Evolutionary conservation across 2,329 filamentous ascomycete species (phyloP).

Genomic region (Aplosporella prunicola): DNA sequence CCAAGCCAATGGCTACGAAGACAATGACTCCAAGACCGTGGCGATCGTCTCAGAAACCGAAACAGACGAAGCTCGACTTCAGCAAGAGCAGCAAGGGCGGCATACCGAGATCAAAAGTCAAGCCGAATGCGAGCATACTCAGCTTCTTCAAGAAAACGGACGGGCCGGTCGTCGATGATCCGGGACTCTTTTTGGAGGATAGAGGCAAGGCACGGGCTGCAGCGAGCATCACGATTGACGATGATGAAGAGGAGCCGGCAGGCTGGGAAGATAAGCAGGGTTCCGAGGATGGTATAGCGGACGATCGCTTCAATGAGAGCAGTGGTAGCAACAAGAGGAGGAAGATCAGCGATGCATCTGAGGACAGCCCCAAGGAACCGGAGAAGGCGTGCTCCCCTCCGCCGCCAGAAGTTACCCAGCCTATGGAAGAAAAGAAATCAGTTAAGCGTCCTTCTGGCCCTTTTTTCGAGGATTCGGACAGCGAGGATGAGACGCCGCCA

Average conservation of each 20-base stretch:
- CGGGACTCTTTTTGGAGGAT: constrained; percentile 29
- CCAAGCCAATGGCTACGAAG: constrained; percentile 18
- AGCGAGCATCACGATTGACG: constrained; percentile 16
- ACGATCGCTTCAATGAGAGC: constrained; percentile 35
- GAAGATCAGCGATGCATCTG: constrained; percentile 30
- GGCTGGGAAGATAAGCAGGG: constrained; percentile 23
- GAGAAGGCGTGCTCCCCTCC: constrained; percentile 31
- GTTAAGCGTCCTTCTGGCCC: constrained; percentile 42
- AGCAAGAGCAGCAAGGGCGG: constrained; percentile 21
- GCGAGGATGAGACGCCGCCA: constrained; percentile 36
- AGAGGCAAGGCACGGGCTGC: constrained; percentile 11
- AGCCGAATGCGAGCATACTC: constrained; percentile 43
- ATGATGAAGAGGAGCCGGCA: constrained; percentile 18
- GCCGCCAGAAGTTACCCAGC: constrained; percentile 14
- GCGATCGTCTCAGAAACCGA: constrained; percentile 14
- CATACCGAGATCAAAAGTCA: constrained; percentile 28
- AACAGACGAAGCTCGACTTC: constrained; percentile 28
- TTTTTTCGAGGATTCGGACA: constrained; percentile 63
- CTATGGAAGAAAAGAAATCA: constrained; percentile 11
- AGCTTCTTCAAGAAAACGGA: constrained; percentile 47
- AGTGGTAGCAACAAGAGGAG: constrained; percentile 34
- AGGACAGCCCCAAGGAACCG: constrained; percentile 29
- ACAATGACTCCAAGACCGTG: constrained; percentile 16
- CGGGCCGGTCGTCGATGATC: constrained; percentile 21
- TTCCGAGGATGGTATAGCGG: constrained; percentile 13